A percentile compares a stretch with the other conserved stretches of the same genome.
phyloP scores from a whole-genome alignment of 129 eudicot genomes.

The Arctium lappa region DNA sequence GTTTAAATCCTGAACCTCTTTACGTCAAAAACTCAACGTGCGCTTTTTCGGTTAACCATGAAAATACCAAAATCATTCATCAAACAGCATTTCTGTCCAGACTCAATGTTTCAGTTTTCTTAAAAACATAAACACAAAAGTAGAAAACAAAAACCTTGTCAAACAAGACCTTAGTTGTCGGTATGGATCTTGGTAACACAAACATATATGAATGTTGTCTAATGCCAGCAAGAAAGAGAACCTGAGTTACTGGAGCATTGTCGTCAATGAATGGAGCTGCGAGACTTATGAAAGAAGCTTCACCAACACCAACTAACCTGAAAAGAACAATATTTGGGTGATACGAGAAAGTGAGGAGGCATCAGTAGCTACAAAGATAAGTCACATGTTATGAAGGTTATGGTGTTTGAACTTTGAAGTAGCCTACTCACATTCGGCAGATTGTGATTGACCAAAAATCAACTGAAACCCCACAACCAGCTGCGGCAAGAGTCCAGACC shows the following conservation, averaged over 20 bases:
- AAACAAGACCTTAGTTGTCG: too few relatives aligned
- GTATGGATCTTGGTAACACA: too few relatives aligned
- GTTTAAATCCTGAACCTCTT: background rate
- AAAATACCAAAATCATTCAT: background rate
- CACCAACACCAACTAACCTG: constrained; percentile 99
- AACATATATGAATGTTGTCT: background rate
- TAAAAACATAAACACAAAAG: background rate
- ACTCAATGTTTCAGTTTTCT: background rate
- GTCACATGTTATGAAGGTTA: background rate
- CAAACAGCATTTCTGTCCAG: background rate
- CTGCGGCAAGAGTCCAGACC: constrained; percentile 81
- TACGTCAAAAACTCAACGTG: background rate
- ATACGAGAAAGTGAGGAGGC: background rate
- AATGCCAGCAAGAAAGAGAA: constrained; percentile 19
- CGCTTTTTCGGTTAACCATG: background rate
- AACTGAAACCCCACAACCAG: constrained; percentile 78
- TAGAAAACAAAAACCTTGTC: background rate
- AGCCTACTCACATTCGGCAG: constrained; percentile 73
- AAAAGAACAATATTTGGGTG: background rate
- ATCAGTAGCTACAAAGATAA: background rate
- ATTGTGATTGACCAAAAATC: constrained; percentile 84
- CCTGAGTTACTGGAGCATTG: constrained; percentile 88
- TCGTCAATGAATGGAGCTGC: constrained; percentile 99
- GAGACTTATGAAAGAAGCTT: constrained; percentile 96
- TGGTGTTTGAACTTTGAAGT: constrained; percentile 9